Conservation (phyloP, 2,329 filamentous ascomycete genomes). For the Juglanconis juglandina region DNA sequence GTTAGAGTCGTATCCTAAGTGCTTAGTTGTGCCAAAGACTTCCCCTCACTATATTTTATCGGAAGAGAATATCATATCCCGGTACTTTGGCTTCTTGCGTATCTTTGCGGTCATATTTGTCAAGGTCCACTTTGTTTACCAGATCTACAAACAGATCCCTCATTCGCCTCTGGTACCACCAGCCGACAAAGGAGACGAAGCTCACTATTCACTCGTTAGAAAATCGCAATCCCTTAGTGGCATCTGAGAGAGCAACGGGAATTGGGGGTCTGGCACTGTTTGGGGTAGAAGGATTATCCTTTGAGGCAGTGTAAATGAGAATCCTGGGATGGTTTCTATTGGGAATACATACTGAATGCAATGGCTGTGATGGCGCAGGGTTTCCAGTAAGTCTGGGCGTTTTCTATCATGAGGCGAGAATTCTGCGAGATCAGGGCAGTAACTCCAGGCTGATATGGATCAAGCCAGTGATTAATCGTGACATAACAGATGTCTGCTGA, state of each 20-base stretch:
- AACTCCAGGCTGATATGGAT: slow-evolving; percentile 1
- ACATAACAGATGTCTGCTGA: slow-evolving; percentile 19
- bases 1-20: too few relatives aligned
- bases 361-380: slow-evolving; percentile 23
- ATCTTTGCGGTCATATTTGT: slow-evolving; percentile 2
- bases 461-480: slow-evolving; percentile 20
- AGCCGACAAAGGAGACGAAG: slow-evolving; percentile 23
- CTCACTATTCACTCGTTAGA: slow-evolving; percentile 10
- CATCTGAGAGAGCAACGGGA: too few relatives aligned
- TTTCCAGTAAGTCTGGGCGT: slow-evolving; percentile 19
- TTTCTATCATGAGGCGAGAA: background rate
- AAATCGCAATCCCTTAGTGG: too few relatives aligned
- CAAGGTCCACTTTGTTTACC: slow-evolving; percentile 2
- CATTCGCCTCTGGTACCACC: slow-evolving; percentile 28
- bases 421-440: slow-evolving; percentile 1
- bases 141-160: slow-evolving; percentile 21
- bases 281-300: too few relatives aligned
- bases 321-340: too few relatives aligned
- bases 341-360: slow-evolving; percentile 15
- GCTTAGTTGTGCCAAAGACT: too few relatives aligned
- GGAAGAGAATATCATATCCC: too few relatives aligned
- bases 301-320: too few relatives aligned
- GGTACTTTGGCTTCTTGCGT: too few relatives aligned
- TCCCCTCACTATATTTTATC: too few relatives aligned
- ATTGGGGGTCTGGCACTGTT: too few relatives aligned